Base-by-base conservation (phyloP, 805 yeast species). In the Wickerhamiella domercqiae region DNA sequence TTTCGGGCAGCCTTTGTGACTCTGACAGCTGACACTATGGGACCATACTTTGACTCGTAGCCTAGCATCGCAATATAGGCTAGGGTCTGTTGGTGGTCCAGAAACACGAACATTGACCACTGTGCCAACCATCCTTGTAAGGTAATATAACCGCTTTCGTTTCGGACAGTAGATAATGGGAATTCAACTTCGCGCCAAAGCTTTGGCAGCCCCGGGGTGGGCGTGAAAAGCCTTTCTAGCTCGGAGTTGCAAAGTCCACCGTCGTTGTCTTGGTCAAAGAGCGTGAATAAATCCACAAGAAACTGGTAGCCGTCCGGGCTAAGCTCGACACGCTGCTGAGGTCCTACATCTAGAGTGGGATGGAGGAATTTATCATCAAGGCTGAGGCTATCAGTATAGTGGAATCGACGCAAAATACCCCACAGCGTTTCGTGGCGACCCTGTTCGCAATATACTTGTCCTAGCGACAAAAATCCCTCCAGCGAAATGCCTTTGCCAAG, bases 101-200 rank as follows among this genome's bases (percentile, higher is more conserved):
- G 61, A 47, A 73, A 84, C 0, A 97, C 87, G 0, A 95, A 83
- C 80, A 90, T 79, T 48, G 87, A 78, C 99, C 99, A 90, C 51
- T 87, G 97, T 0, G 98, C 98, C 28, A 90, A 60, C 99, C 99
- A 90, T 2, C 99, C 98, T 60, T 93, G 98, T 20, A 90, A 58
- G 0, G 97, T 83, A 3, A 90, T 84, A 53, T 74, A 70, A 0
- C 94, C 96, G 44, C 75, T 76, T 46, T 84, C 95, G 53, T 84
- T 86, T 37, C 93, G 71, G 1, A 87, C 94, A 7, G 93, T 81
- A 1, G 93, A 73, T 19, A 68, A 63, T 0, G 99, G 99, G 52
- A 90, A 90, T 46, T 75, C 75, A 0, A 81, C 69, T 11, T 80
- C 84, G 26, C 67, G 65, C 99, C 99, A 90, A 5, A 79, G 62